Base-by-base conservation (phyloP, 2,329 filamentous ascomycete genomes). In the Malbranchea zuffiana region DNA sequence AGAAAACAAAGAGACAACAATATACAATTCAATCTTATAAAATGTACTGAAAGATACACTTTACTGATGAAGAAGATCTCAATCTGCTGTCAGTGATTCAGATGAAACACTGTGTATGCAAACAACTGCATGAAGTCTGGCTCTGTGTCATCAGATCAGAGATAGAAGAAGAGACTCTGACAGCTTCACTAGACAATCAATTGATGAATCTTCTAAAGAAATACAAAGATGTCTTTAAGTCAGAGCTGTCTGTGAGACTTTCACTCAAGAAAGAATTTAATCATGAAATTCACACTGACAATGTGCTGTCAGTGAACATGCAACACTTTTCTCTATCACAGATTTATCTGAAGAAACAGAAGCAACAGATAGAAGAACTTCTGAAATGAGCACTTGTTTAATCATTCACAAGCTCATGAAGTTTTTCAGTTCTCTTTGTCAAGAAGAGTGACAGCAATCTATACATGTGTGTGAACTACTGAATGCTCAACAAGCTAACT, bases 381-480 rank as follows among this genome's bases (percentile, higher is more conserved):
- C 19, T 25, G 10, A 17, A 25, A 15, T 10, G 18, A 35, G 12
- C 24, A 26, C 13, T 35, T 4, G 18, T 19, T 7, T 3, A 25
- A 17, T 20, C 21, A 11, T 33, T 26, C 15, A 5, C 13, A 16
- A 39, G 29, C 15, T 16, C 17, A 23, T 39, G 19, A 30, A n/a
- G 15, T 6, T 32, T 37, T 23, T 32, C 33, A 6, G 11, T 36
- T 26, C 13, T 36, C 15, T 36, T 36, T 16, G n/a, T 30, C 6
- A 24, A 33, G 16, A 32, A 32, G 18, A 11, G 7, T 12, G 12
- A 27, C n/a, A 27, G 13, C 3, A 19, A 5, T 3, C 26, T 17
- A 35, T 25, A 12, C 24, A 26, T 35, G 23, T 35, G 30, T 20
- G n/a, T 32, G 17, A 18, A 31, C 12, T 34, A 34, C 24, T 8